These are phyloP conservation scores for Combretum micranthum DNA, from an alignment of 345 rosid species.

Conservation along the genomic window DNA sequence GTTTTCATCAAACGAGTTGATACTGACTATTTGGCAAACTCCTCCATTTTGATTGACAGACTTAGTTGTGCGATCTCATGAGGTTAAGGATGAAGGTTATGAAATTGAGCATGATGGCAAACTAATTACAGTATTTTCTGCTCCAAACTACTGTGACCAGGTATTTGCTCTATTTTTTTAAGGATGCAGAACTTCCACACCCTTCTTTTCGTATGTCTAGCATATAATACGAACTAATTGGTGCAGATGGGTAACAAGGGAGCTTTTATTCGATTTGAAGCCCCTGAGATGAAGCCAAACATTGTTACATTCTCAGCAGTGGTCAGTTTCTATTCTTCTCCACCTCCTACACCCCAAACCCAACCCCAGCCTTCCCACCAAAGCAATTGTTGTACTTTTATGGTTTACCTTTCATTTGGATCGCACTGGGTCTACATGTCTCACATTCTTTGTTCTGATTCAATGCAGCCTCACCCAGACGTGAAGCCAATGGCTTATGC, in stretches of 20 bases:
- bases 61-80: slow-evolving; percentile 85
- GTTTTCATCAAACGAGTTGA: background rate
- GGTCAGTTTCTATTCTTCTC: slow-evolving; percentile 45
- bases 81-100: slow-evolving; percentile 96
- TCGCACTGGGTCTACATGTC: background rate
- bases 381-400: too few species aligned
- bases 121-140: slow-evolving; percentile 94
- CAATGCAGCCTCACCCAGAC: slow-evolving; percentile 85
- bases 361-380: background rate
- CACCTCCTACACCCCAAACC: background rate
- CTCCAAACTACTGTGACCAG: slow-evolving; percentile 99
- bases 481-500: slow-evolving; percentile 99
- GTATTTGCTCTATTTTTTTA: slow-evolving; percentile 23
- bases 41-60: slow-evolving; percentile 38
- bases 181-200: background rate
- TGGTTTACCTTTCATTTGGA: background rate
- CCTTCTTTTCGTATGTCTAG: background rate
- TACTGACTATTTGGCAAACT: background rate
- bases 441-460: background rate
- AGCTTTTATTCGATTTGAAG: slow-evolving; percentile 86
- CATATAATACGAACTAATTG: slow-evolving; percentile 2
- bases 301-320: slow-evolving; percentile 90
- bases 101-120: slow-evolving; percentile 97
- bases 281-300: slow-evolving; percentile 88
- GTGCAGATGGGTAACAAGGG: slow-evolving; percentile 99